phyloP scores from a whole-genome alignment of 257 asterid species.

The Handroanthus guayacan region DNA sequence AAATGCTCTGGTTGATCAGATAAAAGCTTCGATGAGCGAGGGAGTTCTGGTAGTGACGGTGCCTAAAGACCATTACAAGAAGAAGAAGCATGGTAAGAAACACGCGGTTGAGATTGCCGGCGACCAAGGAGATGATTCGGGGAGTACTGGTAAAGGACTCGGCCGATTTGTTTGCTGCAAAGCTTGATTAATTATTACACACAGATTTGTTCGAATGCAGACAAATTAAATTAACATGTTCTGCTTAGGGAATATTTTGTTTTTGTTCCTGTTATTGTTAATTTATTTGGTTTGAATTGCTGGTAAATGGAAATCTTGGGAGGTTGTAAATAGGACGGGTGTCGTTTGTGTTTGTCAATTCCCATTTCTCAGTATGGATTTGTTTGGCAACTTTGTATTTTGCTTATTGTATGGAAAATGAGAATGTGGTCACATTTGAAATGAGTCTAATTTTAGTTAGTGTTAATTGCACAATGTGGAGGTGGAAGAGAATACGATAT shows the following conservation, averaged over 20 bases:
- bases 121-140: constrained; percentile 27
- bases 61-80: constrained; percentile 44
- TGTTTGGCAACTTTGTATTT: neutral
- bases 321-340: neutral
- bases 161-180: constrained; percentile 53
- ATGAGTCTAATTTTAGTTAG: too few relatives aligned
- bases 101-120: constrained; percentile 45
- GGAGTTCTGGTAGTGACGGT: constrained; percentile 54
- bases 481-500: too few relatives aligned
- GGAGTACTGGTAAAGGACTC: constrained; percentile 39
- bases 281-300: constrained; percentile 3
- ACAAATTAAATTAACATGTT: too few relatives aligned
- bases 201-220: neutral
- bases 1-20: constrained; percentile 44
- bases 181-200: constrained; percentile 32
- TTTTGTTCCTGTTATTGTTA: neutral
- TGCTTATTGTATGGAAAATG: neutral
- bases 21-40: constrained; percentile 53
- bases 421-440: too few relatives aligned
- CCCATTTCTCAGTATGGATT: neutral
- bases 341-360: neutral
- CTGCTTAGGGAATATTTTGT: neutral
- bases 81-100: constrained; percentile 41
- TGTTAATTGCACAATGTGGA: too few relatives aligned
- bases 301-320: neutral